Evolutionary conservation across 2,329 filamentous ascomycete genomes (phyloP), one percentile per base, ranked within the genome.

Genomic region (Trichoderma koningii): DNA sequence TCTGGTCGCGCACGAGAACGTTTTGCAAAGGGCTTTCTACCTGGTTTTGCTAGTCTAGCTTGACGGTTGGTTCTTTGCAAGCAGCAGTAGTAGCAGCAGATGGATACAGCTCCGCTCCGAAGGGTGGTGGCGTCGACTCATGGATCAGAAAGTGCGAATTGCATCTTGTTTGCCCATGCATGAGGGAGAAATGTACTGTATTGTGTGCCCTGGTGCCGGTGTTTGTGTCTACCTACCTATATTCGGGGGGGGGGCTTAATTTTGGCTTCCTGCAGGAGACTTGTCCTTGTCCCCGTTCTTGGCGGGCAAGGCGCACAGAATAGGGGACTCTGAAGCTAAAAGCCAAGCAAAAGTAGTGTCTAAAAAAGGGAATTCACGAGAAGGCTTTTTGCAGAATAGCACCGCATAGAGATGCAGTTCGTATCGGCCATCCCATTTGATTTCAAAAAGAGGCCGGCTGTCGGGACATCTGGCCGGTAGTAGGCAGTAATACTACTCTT

Each of bases 361-460:
- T 14, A 61, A 61, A 61, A 28, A 28, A 14, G 21, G 44, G n/a
- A 44, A 21, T n/a, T 44, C 5, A 23, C 5, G 23, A 51, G 5
- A n/a, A 17, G 34, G 57, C 57, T 52, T 52, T 26, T 61, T 61
- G 57, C 42, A 61, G 50, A n/a, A 52, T 61, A 52, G 47, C 38
- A 52, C 57, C 57, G 57, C 34, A 61, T 51, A 3, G 45, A 61
- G 57, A 3, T 1, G 21, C 19, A 30, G 21, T 57, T 61, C 57
- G 57, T 61, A 61, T 61, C 19, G 42, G 44, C 10, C 12, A 1
- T 21, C 19, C 34, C 7, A n/a, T 21, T 21, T 61, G 34, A 61
- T 61, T 61, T 42, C 42, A 44, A 38, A 38, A 14, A 38, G 34
- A 14, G 34, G 10, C 34, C 34, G 10, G 34, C 34, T 14, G 34